Evolutionary conservation across 2,329 filamentous ascomycete species (phyloP).

Genomic region (Escovopsis weberi): DNA sequence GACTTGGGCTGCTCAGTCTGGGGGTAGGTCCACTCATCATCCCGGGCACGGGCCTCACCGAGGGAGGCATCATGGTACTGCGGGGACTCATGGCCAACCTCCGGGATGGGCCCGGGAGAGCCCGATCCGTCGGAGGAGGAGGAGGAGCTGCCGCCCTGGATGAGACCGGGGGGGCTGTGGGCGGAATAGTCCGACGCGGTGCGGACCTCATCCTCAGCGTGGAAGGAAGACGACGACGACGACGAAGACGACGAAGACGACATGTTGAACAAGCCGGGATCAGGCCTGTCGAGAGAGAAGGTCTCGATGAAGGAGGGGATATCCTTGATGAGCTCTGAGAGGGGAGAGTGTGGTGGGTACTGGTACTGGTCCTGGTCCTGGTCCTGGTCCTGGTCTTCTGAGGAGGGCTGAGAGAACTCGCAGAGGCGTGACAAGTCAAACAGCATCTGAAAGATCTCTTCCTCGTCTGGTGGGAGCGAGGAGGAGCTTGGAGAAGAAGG

Average conservation of each 20-base stretch:
- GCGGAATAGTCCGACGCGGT: conserved; percentile 22
- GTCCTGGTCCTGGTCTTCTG: too few relatives aligned
- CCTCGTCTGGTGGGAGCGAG: conserved; percentile 18
- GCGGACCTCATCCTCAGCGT: conserved; percentile 17
- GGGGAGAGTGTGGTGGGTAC: conserved; percentile 13
- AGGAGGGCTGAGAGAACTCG: conserved; percentile 16
- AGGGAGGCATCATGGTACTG: conserved; percentile 18
- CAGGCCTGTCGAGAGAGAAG: conserved; percentile 18
- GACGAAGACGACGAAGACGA: conserved; percentile 19
- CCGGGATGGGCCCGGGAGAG: conserved; percentile 18
- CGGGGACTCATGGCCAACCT: conserved; percentile 13
- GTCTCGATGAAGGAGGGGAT: conserved; percentile 19
- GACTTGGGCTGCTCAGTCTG: conserved; percentile 20
- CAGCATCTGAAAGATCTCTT: conserved; percentile 19
- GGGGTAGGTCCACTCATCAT: conserved; percentile 27
- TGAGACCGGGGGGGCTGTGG: conserved; percentile 23
- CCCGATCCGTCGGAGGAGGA: conserved; percentile 27
- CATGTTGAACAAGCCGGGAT: conserved; percentile 18
- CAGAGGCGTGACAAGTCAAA: conserved; percentile 25
- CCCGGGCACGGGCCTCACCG: conserved; percentile 21
- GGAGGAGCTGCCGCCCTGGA: conserved; percentile 24
- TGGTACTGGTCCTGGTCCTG: too few relatives aligned
- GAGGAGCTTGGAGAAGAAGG: too few relatives aligned
- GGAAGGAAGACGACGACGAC: conserved; percentile 9
- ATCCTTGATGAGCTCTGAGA: conserved; percentile 21